Evolutionary conservation across 345 rosid species (phyloP).

Genomic region (Ailanthus altissimus): DNA sequence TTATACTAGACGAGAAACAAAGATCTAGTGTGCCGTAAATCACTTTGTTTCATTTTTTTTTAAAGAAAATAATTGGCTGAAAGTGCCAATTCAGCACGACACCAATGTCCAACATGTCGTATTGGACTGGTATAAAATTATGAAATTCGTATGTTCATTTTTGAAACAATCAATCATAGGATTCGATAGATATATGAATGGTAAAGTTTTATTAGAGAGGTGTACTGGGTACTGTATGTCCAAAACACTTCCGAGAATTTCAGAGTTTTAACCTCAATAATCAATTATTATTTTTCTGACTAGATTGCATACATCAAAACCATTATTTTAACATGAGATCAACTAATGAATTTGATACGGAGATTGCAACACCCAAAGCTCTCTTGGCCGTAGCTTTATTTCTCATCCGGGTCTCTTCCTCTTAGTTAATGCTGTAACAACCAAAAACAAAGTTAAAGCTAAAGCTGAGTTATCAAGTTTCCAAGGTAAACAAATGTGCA

Average conservation of each 20-base stretch:
- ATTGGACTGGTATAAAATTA: not conserved
- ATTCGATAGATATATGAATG: not conserved
- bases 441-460: not conserved
- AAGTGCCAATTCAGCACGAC: not conserved
- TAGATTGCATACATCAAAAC: not conserved
- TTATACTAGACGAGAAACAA: not conserved
- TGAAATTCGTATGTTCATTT: not conserved
- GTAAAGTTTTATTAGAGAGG: not conserved
- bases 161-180: not conserved
- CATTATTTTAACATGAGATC: not conserved
- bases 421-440: not conserved
- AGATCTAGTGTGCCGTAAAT: not conserved
- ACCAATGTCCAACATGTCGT: too few species aligned
- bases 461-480: not conserved
- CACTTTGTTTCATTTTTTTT: not conserved
- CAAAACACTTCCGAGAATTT: too few species aligned
- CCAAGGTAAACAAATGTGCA: not conserved
- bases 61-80: not conserved
- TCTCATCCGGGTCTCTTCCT: not conserved
- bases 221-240: too few species aligned
- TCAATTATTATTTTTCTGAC: not conserved
- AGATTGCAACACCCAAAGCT: not conserved
- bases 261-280: not conserved
- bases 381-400: not conserved
- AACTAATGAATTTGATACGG: not conserved